Base-by-base conservation (phyloP, 2,329 filamentous ascomycete genomes). In the Aspergillus costaricaensis region DNA sequence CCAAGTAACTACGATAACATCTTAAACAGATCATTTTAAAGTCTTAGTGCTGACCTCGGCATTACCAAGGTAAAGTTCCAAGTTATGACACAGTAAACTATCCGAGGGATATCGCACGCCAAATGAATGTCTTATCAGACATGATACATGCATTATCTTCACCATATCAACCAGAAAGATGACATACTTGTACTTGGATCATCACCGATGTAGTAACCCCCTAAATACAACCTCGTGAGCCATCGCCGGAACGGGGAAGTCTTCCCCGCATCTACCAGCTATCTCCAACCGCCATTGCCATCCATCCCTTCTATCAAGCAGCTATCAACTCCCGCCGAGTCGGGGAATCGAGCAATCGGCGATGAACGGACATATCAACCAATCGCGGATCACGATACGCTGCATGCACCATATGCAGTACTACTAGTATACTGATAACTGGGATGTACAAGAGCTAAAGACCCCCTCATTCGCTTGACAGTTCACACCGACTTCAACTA, bases 331-430 rank as follows among this genome's bases (percentile, higher is more conserved):
- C 4, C 36, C 27, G 32, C 32, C 17, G 27, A 32, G 17, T 61
- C 65, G 63, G 65, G n/a, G 9, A 43, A 57, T 57, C 5, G 39
- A 47, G 17, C 64, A 61, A 63, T 66, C 62, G 53, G 60, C 59
- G 55, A 61, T 49, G 43, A 47, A 57, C 63, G 63, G 65, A n/a
- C 10, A 23, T 52, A 3, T 19, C 25, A 51, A 39, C 65, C 62
- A 67, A 67, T 66, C 57, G 59, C 21, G 27, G n/a, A n/a, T 21
- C n/a, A 39, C 39, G 60, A 62, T 62, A 64, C 55, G 50, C 36
- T 30, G 52, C 21, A 44, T 32, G 25, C 43, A 27, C 32, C 15
- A 36, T 5, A 36, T 36, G 32, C 32, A 36, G 12, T 36, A 30
- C 25, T 30, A 12, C 12, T 36, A 36, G 32, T 21, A 43, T n/a